These are phyloP conservation scores for Ophiostoma perfectum DNA, from an alignment of 2,329 filamentous ascomycete genomes.

Conservation along the genomic window DNA sequence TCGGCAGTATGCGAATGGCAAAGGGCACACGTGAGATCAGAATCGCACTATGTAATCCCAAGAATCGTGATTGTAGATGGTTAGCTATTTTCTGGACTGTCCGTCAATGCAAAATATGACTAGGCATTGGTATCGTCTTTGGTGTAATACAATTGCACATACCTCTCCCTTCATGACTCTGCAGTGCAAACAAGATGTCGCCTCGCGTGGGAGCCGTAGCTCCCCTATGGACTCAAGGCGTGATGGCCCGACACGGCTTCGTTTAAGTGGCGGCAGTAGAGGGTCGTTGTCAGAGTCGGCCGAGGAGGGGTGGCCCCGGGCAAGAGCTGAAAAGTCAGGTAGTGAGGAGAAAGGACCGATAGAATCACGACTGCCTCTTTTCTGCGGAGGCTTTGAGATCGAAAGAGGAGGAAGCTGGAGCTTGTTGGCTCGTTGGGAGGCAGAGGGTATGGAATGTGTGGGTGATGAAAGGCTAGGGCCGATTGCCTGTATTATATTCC, in stretches of 20 bases:
- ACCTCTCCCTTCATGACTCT: slow-evolving; percentile 44
- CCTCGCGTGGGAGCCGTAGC: slow-evolving; percentile 45
- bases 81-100: background rate
- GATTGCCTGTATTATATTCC: slow-evolving; percentile 27
- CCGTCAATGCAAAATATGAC: too few species aligned
- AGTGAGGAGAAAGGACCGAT: slow-evolving; percentile 39
- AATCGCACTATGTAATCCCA: slow-evolving; percentile 43
- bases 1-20: slow-evolving; percentile 38
- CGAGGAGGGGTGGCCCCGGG: slow-evolving; percentile 22
- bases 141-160: slow-evolving; percentile 19
- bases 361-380: slow-evolving; percentile 40
- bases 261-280: slow-evolving; percentile 50
- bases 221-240: slow-evolving; percentile 54
- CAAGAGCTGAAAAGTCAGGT: slow-evolving; percentile 35
- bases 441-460: slow-evolving; percentile 30
- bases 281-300: slow-evolving; percentile 47
- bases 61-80: background rate
- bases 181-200: slow-evolving; percentile 49
- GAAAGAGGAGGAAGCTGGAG: slow-evolving; percentile 36
- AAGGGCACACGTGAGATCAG: slow-evolving; percentile 44
- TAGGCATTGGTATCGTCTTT: background rate
- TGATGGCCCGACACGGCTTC: slow-evolving; percentile 47
- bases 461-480: slow-evolving; percentile 37
- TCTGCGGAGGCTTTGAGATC: slow-evolving; percentile 32
- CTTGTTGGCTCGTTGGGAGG: slow-evolving; percentile 35